These are phyloP conservation scores for Hanseniaspora occidentalis DNA, from an alignment of 805 yeast genomes.

Conservation along the genomic window DNA sequence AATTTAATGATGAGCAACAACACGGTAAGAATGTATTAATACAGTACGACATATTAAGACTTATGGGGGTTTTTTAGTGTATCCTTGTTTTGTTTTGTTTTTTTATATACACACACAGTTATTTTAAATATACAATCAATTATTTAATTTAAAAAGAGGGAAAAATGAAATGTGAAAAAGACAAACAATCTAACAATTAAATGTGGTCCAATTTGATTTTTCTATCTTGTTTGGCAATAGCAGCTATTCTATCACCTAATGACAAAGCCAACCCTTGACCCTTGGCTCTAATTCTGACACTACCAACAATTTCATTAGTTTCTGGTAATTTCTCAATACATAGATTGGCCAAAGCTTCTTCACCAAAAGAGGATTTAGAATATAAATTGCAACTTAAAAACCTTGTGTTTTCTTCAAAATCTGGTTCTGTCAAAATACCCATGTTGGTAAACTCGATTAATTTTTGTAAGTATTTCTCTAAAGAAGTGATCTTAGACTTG, in stretches of 20 bases:
- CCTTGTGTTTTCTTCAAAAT: constrained; percentile 29
- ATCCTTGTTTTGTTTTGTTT: no score
- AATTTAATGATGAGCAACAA: no score
- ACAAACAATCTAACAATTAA: constrained; percentile 7
- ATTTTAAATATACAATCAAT: background rate
- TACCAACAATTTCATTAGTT: constrained; percentile 71
- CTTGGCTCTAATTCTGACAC: constrained; percentile 91
- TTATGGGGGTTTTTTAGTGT: no score
- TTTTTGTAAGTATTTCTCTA: constrained; percentile 68
- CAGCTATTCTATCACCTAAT: constrained; percentile 86
- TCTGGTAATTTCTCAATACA: constrained; percentile 73
- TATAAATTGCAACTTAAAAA: constrained; percentile 91
- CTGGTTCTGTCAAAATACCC: constrained; percentile 88
- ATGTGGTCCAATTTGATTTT: constrained; percentile 25
- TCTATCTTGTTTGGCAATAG: constrained; percentile 52
- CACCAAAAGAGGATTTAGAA: constrained; percentile 89
- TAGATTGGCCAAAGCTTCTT: constrained; percentile 91
- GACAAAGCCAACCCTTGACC: constrained; percentile 96
- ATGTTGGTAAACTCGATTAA: constrained; percentile 70
- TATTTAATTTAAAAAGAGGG: no score
- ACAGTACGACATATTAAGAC: no score
- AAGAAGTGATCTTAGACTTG: constrained; percentile 45
- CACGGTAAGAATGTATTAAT: no score
- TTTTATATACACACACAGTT: no score
- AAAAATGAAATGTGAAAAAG: no score